Evolutionary conservation across 1,139 yeast species (phyloP).

Genomic region (Yamadazyma siamensis): DNA sequence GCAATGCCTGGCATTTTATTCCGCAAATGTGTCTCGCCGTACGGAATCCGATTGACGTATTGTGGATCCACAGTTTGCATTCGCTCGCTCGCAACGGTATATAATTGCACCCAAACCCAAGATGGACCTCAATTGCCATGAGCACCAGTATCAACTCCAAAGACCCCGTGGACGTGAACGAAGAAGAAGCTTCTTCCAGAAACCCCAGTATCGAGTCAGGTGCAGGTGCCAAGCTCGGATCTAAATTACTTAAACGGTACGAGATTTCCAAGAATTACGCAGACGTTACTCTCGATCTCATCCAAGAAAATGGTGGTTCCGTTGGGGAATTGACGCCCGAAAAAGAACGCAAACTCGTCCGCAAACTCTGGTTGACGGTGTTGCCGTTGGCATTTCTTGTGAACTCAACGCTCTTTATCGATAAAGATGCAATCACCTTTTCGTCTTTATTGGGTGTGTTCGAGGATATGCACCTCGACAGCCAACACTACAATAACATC

Average conservation of each 20-base stretch:
- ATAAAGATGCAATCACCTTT: slow-evolving; percentile 43
- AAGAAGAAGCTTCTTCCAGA: slow-evolving; percentile 1
- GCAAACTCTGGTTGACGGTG: slow-evolving; percentile 30
- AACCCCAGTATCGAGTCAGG: not conserved
- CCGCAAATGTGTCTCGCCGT: too few species aligned
- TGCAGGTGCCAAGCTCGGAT: not conserved
- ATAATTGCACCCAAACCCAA: too few species aligned
- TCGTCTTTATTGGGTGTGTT: slow-evolving; percentile 39
- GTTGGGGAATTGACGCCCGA: slow-evolving; percentile 32
- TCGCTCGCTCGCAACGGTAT: slow-evolving; percentile 1
- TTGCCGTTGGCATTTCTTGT: slow-evolving; percentile 27
- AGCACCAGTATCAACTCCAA: too few species aligned
- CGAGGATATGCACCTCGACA: slow-evolving; percentile 33
- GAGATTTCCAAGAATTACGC: slow-evolving; percentile 23
- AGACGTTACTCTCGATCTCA: slow-evolving; percentile 17
- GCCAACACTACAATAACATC: slow-evolving; percentile 31
- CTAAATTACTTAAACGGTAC: too few species aligned
- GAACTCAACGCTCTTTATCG: slow-evolving; percentile 39
- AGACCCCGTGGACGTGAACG: too few species aligned
- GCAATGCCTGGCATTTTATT: too few species aligned
- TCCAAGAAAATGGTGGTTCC: slow-evolving; percentile 21
- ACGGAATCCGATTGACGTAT: too few species aligned
- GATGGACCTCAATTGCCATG: too few species aligned
- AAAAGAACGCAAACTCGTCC: slow-evolving; percentile 26
- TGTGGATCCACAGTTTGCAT: slow-evolving; percentile 15